Evolutionary conservation across 108 stramenopile genomes (phyloP).

Genomic region (Discostella stelligeroides): DNA sequence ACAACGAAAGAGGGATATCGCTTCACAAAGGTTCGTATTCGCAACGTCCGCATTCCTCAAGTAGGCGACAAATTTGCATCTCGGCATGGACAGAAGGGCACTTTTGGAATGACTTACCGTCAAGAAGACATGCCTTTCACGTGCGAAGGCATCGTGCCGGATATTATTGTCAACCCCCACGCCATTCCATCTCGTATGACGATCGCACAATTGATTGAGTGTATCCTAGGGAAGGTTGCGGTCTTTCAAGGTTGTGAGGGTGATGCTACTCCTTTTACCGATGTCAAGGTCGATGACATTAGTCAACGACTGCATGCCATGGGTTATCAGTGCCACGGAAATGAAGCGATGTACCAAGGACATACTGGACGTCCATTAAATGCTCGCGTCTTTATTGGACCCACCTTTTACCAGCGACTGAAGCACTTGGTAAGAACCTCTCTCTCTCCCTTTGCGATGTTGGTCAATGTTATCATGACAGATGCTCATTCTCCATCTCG

Average conservation of each 20-base stretch:
- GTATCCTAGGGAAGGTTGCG: slow-evolving; percentile 96
- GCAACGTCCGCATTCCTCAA: slow-evolving; percentile 96
- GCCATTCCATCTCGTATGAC: slow-evolving; percentile 99
- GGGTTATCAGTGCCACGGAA: slow-evolving; percentile 98
- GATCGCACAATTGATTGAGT: slow-evolving; percentile 98
- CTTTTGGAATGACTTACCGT: slow-evolving; percentile 98
- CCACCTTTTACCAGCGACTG: slow-evolving; percentile 99
- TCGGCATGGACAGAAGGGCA: slow-evolving; percentile 99
- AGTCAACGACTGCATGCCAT: slow-evolving; percentile 89
- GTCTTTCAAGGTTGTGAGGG: slow-evolving; percentile 96
- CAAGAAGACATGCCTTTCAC: slow-evolving; percentile 99
- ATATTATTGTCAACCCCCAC: slow-evolving; percentile 99
- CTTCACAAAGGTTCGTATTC: slow-evolving; percentile 92
- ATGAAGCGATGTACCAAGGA: slow-evolving; percentile 98
- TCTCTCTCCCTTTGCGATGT: neutral
- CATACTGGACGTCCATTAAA: slow-evolving; percentile 95
- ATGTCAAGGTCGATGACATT: slow-evolving; percentile 95
- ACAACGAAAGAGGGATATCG: slow-evolving; percentile 94
- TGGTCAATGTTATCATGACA: neutral
- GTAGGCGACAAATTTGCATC: slow-evolving; percentile 95
- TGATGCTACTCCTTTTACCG: slow-evolving; percentile 98
- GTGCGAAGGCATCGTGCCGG: slow-evolving; percentile 95
- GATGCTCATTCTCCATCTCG: neutral
- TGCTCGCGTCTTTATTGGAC: slow-evolving; percentile 98
- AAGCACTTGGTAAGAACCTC: slow-evolving; percentile 92